Evolutionary conservation across 768 basidiomycete species (phyloP).

Genomic region (Cyclocybe aegerita): DNA sequence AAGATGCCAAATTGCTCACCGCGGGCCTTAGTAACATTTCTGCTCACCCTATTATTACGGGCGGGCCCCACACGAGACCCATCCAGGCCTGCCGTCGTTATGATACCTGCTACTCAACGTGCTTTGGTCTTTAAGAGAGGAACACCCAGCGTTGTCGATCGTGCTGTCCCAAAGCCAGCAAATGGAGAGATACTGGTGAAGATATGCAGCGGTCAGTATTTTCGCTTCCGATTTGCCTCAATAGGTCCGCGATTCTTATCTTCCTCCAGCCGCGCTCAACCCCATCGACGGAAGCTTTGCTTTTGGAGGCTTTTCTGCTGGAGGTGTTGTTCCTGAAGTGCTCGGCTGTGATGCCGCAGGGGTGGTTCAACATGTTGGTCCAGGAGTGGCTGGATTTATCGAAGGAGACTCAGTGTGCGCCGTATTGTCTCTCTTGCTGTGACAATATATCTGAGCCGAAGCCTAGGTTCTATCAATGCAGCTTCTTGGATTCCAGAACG

Average conservation of each 20-base stretch:
- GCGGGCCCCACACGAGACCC: too few relatives aligned
- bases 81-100: too few relatives aligned
- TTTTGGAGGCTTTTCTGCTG: constrained; percentile 5
- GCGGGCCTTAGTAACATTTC: too few relatives aligned
- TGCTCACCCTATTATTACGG: too few relatives aligned
- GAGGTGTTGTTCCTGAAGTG: constrained; percentile 40
- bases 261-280: constrained; percentile 35
- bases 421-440: background rate
- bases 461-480: constrained; percentile 15
- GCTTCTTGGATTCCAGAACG: constrained; percentile 31
- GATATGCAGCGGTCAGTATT: constrained; percentile 7
- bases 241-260: too few relatives aligned
- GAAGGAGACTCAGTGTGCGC: constrained; percentile 51
- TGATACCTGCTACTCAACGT: constrained; percentile 10
- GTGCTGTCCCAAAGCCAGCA: constrained; percentile 22
- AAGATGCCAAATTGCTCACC: too few relatives aligned
- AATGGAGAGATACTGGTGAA: constrained; percentile 39
- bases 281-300: constrained; percentile 42
- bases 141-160: constrained; percentile 17
- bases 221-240: too few relatives aligned
- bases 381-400: constrained; percentile 44
- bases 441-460: background rate
- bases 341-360: constrained; percentile 50
- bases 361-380: constrained; percentile 45
- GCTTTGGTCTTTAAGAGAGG: background rate